phyloP scores from a whole-genome alignment of 371 early-diverging fungal species.

The Mucor mucedo region DNA sequence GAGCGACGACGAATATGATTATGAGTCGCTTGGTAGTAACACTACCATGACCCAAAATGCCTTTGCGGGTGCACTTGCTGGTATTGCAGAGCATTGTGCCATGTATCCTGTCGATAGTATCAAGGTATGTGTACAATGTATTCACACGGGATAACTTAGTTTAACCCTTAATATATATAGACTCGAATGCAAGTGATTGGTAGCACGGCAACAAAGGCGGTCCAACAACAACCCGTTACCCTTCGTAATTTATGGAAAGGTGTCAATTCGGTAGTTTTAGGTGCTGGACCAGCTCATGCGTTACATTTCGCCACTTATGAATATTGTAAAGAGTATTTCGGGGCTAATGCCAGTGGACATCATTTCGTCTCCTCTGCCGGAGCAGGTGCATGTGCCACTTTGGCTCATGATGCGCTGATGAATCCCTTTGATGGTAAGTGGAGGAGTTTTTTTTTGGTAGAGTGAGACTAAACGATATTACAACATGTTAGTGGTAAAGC shows the following conservation, averaged over 20 bases:
- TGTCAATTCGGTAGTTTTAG: conserved; percentile 87
- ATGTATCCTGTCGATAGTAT: conserved; percentile 96
- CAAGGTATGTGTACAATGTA: conserved; percentile 66
- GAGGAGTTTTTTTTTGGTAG: background rate
- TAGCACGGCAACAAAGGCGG: conserved; percentile 5
- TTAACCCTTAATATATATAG: conserved; percentile 14
- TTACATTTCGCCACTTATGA: conserved; percentile 96
- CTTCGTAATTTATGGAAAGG: conserved; percentile 86
- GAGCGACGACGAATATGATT: conserved; percentile 71
- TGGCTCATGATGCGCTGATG: conserved; percentile 89
- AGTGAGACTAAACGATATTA: too few relatives aligned
- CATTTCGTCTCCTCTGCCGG: conserved; percentile 71
- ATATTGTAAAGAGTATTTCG: conserved; percentile 78
- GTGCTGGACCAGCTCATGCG: conserved; percentile 97
- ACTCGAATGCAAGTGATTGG: conserved; percentile 55
- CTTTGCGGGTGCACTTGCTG: conserved; percentile 94
- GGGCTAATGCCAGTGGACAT: conserved; percentile 51
- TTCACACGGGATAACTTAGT: background rate
- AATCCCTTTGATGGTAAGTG: conserved; percentile 91
- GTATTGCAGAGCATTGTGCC: conserved; percentile 94
- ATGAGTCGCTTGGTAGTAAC: conserved; percentile 88
- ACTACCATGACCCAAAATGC: conserved; percentile 80
- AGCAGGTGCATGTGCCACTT: conserved; percentile 92
- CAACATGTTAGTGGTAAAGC: conserved; percentile 79
- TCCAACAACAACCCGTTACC: conserved; percentile 17